Percentiles rank a stretch among this genome's conserved stretches.
Conservation (phyloP, 345 rosid species). For the Microthlaspi erraticum region DNA sequence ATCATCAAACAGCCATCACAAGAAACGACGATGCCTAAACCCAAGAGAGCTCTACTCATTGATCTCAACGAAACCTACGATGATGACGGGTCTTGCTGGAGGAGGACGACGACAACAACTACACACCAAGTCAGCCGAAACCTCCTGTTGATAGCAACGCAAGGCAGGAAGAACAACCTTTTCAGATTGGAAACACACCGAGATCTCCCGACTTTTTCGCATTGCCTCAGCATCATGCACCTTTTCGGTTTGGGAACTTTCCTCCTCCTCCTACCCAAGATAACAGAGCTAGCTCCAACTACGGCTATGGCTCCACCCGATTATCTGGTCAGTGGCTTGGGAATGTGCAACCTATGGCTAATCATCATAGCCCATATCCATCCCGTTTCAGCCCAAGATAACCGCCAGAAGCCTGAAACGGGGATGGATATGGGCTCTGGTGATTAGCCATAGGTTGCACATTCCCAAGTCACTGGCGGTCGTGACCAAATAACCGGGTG, state of each 20-base stretch:
- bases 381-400: slow-evolving; percentile 47
- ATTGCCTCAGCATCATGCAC: slow-evolving; percentile 47
- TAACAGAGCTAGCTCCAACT: too few species aligned
- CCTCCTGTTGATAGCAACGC: slow-evolving; percentile 49
- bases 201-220: slow-evolving; percentile 56
- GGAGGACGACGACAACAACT: too few species aligned
- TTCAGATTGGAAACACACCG: slow-evolving; percentile 40
- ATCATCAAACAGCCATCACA: slow-evolving; percentile 46
- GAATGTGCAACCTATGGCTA: slow-evolving; percentile 45
- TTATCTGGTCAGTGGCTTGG: slow-evolving; percentile 60
- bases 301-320: too few species aligned
- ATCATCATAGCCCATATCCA: slow-evolving; percentile 49
- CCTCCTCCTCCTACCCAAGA: too few species aligned
- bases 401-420: slow-evolving; percentile 44
- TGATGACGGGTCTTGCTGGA: slow-evolving; percentile 50
- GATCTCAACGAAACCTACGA: slow-evolving; percentile 56
- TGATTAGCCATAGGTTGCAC: slow-evolving; percentile 42
- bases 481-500: slow-evolving; percentile 52
- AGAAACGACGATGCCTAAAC: slow-evolving; percentile 40
- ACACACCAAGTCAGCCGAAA: slow-evolving; percentile 49
- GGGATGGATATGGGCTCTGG: slow-evolving; percentile 48
- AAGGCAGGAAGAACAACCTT: slow-evolving; percentile 47
- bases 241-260: slow-evolving; percentile 48
- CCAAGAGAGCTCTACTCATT: slow-evolving; percentile 46
- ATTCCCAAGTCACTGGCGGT: slow-evolving; percentile 60